Base-by-base conservation (phyloP, 2,329 filamentous ascomycete genomes). In the Monilinia laxa region DNA sequence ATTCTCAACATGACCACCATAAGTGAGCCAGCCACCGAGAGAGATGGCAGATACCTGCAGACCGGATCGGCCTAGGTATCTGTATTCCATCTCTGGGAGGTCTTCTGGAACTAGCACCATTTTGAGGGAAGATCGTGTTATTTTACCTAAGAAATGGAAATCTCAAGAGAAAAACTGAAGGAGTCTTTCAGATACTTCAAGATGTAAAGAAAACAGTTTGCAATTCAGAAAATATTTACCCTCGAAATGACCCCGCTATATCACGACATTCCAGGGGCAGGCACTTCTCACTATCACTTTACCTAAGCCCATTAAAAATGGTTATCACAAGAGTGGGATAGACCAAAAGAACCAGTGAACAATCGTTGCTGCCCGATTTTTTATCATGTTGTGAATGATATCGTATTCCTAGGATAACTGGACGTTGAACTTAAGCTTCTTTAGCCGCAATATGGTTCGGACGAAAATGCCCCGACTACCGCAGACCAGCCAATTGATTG, bases 41-140 rank as follows among this genome's bases (percentile, higher is more conserved):
- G 87, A 88, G 69, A 93, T 89, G 56, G 87, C 84, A 38, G 89
- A 92, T 45, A 93, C 89, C 76, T 92, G 87, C 23, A 93, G 83
- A 64, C 90, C 90, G 20, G 88, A 89, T 51, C 84, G 84, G 73
- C 90, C 90, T 10, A 92, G 82, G 78, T 86, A 87, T 71, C 89
- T 87, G 78, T 91, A 91, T 73, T 88, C 82, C 89, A 91, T 91
- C 64, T 77, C 79, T 64, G 78, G 80, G 62, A 79, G 75, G 70
- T 79, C 79, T 64, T 79, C 78, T 57, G 81, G 80, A 25, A 60
- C 58, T 62, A 69, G 68, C 56, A 74, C 68, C 73, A 74, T 75
- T 31, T 79, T 79, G 60, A 28, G n/a, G 23, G 25, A 35, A 4
- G 45, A 31, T 31, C 18, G 53, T 49, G 28, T 47, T 49, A 56